These are phyloP conservation scores for Ustilago shanxiensis DNA, from an alignment of 1,284 basidiomycete species.

Conservation along the genomic window DNA sequence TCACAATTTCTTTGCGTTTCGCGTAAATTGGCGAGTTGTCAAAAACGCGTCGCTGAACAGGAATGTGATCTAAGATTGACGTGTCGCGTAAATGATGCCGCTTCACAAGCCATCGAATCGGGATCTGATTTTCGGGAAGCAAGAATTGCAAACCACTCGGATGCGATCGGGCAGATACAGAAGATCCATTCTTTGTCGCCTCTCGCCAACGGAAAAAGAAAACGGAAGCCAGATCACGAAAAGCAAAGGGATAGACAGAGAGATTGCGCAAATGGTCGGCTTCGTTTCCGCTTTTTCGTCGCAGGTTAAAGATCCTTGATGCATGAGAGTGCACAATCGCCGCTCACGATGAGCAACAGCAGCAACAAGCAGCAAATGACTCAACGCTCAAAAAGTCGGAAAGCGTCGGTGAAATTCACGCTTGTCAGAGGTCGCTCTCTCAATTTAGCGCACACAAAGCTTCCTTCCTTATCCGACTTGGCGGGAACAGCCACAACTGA, in stretches of 20 bases:
- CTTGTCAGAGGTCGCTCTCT: no score
- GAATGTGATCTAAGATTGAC: background rate
- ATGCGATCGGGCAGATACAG: background rate
- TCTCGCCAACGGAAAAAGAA: background rate
- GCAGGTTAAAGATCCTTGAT: background rate
- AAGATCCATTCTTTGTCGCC: background rate
- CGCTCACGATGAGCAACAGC: background rate
- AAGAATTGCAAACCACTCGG: background rate
- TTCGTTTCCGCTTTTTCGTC: background rate
- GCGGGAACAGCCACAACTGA: background rate
- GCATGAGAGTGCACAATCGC: slow-evolving; percentile 1
- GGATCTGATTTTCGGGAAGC: background rate
- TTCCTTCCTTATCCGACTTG: background rate
- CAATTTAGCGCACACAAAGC: no score
- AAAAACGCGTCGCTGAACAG: slow-evolving; percentile 9
- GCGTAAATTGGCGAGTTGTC: slow-evolving; percentile 25
- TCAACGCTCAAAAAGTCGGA: background rate
- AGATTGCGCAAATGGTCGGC: background rate
- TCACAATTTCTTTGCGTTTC: slow-evolving; percentile 20
- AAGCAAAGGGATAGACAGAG: no score
- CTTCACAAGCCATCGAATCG: background rate
- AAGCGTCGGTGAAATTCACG: background rate
- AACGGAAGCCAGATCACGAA: no score
- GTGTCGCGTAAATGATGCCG: slow-evolving; percentile 40
- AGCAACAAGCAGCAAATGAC: background rate